Conservation (phyloP, 176 grass and related monocot species). For the Hsuehochloa calcarea region DNA sequence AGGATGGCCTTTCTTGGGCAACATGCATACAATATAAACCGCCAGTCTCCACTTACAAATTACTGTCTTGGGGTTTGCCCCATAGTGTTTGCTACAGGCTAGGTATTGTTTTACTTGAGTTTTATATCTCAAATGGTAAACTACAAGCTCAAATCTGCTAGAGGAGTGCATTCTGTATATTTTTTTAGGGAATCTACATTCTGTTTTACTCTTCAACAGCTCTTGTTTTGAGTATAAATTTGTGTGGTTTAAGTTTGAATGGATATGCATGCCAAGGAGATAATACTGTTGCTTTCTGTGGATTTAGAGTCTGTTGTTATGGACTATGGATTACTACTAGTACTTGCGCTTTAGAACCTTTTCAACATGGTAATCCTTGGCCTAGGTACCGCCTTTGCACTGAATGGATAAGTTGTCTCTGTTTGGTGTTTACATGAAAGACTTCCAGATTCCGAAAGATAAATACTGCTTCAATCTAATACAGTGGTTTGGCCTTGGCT, state of each 20-base stretch:
- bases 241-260: constrained; percentile 19
- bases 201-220: constrained; percentile 37
- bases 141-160: constrained; percentile 16
- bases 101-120: constrained; percentile 51
- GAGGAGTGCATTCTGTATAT: constrained; percentile 14
- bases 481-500: constrained; percentile 11
- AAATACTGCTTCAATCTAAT: neutral
- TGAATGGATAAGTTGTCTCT: neutral
- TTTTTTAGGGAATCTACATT: constrained; percentile 31
- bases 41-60: constrained; percentile 51
- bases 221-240: constrained; percentile 21
- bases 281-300: neutral
- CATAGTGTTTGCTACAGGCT: constrained; percentile 41
- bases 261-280: neutral
- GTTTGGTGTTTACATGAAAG: constrained; percentile 14
- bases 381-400: constrained; percentile 24
- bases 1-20: constrained; percentile 64
- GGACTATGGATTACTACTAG: neutral
- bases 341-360: constrained; percentile 12
- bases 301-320: neutral
- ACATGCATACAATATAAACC: constrained; percentile 60
- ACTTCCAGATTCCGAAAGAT: constrained; percentile 8
- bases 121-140: constrained; percentile 43
- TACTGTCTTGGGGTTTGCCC: constrained; percentile 58
- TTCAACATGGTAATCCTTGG: constrained; percentile 2